These are phyloP conservation scores for Ganoderma multipileum DNA, from an alignment of 1,284 basidiomycete genomes.

Conservation along the genomic window DNA sequence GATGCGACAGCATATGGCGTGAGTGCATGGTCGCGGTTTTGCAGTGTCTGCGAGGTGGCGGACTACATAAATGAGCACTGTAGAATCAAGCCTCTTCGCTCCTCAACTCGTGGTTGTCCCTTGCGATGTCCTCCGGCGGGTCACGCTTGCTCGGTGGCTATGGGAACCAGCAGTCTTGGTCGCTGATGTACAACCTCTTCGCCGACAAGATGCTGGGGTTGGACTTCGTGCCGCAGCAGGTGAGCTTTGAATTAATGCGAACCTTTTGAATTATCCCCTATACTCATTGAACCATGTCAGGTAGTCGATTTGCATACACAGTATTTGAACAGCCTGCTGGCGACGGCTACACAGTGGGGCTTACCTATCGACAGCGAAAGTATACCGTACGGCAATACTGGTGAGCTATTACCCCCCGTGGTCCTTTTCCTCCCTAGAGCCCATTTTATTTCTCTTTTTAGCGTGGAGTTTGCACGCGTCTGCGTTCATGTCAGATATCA, in stretches of 20 bases:
- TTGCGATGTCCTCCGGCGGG: constrained; percentile 44
- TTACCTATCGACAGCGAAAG: constrained; percentile 28
- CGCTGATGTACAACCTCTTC: constrained; percentile 69
- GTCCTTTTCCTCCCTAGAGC: neutral
- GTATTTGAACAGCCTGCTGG: constrained; percentile 18
- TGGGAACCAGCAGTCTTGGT: constrained; percentile 57
- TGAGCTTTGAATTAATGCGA: constrained; percentile 16
- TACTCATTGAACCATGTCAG: neutral
- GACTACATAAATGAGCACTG: neutral
- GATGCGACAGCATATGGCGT: constrained; percentile 58
- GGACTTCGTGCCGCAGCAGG: constrained; percentile 29
- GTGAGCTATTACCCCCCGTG: constrained; percentile 15
- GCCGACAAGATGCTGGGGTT: constrained; percentile 61
- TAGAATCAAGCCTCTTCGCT: constrained; percentile 29
- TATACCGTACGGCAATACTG: constrained; percentile 20
- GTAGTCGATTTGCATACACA: constrained; percentile 16
- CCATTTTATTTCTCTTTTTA: neutral
- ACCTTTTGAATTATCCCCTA: neutral
- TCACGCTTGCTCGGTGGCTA: constrained; percentile 49
- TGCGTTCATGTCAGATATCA: constrained; percentile 29
- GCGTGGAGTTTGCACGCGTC: constrained; percentile 39
- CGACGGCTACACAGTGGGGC: constrained; percentile 19
- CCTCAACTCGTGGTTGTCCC: constrained; percentile 33
- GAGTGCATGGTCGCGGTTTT: constrained; percentile 25
- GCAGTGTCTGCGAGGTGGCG: neutral